phyloP scores from a whole-genome alignment of 2,329 filamentous ascomycete species.

The Xylaria sp. region DNA sequence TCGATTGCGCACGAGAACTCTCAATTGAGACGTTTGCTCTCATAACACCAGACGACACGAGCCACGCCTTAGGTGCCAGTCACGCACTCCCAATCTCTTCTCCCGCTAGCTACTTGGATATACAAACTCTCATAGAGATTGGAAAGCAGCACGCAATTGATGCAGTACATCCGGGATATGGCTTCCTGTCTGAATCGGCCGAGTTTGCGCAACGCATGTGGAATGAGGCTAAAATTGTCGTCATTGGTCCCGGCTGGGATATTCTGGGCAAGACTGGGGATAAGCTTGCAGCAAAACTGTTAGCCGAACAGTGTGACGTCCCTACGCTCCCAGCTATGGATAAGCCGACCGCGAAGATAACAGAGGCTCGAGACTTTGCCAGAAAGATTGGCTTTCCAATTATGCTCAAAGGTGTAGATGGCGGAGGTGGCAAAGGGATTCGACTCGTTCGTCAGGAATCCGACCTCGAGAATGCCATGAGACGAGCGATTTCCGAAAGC shows the following conservation, averaged over 20 bases:
- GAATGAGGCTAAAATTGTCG: conserved; percentile 62
- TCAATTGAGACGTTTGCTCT: conserved; percentile 35
- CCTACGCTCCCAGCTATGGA: conserved; percentile 53
- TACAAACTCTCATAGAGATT: conserved; percentile 24
- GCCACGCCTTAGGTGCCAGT: conserved; percentile 30
- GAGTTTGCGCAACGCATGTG: conserved; percentile 63
- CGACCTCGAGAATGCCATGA: conserved; percentile 58
- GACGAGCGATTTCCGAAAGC: conserved; percentile 65
- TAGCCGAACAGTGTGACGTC: conserved; percentile 56
- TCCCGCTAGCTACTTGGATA: conserved; percentile 25
- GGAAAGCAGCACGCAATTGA: conserved; percentile 51
- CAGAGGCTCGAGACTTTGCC: conserved; percentile 64
- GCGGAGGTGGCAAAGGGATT: conserved; percentile 70
- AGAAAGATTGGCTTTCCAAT: conserved; percentile 55
- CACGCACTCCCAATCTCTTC: conserved; percentile 26
- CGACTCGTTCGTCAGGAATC: conserved; percentile 58
- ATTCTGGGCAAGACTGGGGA: conserved; percentile 57
- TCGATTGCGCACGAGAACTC: conserved; percentile 34
- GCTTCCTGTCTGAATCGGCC: conserved; percentile 70
- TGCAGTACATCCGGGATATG: conserved; percentile 72
- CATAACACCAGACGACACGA: conserved; percentile 25
- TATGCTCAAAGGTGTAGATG: conserved; percentile 70
- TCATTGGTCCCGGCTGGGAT: conserved; percentile 65
- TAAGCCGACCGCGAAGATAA: conserved; percentile 37
- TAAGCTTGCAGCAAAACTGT: conserved; percentile 40